Evolutionary conservation across 2,329 filamentous ascomycete species (phyloP).

Genomic region (Chalara sp.): DNA sequence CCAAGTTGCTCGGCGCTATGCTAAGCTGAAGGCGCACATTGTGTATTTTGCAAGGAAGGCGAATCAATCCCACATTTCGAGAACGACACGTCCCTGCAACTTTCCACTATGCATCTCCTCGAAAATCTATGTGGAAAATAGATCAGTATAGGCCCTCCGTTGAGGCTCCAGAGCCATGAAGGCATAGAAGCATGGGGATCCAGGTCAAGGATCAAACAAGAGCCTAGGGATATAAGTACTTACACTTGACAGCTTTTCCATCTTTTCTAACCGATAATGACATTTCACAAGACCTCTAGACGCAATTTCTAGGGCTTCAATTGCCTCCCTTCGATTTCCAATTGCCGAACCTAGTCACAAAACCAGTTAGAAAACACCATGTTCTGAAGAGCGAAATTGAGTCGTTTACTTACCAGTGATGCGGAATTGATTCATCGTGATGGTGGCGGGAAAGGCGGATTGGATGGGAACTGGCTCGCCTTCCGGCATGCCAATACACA

Average conservation of each 20-base stretch:
- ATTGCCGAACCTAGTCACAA: constrained; percentile 31
- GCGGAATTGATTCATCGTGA: no score
- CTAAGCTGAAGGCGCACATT: no score
- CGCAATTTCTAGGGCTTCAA: constrained; percentile 37
- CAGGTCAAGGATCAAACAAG: no score
- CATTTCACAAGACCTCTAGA: constrained; percentile 35
- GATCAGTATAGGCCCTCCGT: neutral
- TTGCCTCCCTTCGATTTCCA: constrained; percentile 39
- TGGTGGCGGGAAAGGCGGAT: constrained; percentile 20
- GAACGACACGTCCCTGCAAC: neutral
- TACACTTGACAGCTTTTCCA: constrained; percentile 28
- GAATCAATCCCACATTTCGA: no score
- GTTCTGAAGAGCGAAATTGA: neutral
- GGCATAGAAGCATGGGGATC: neutral
- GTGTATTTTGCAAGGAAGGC: no score
- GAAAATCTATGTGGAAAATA: neutral
- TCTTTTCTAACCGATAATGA: constrained; percentile 30
- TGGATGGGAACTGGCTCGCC: constrained; percentile 33
- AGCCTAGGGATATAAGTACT: neutral
- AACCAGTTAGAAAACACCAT: neutral
- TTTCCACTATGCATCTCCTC: neutral
- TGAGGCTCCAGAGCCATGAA: neutral
- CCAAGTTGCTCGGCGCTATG: no score
- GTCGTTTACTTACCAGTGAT: no score
- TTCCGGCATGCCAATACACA: constrained; percentile 42